Evolutionary conservation across 345 rosid species (phyloP), one percentile per base, ranked within the genome.

Genomic region (Arabis hirsuta): DNA sequence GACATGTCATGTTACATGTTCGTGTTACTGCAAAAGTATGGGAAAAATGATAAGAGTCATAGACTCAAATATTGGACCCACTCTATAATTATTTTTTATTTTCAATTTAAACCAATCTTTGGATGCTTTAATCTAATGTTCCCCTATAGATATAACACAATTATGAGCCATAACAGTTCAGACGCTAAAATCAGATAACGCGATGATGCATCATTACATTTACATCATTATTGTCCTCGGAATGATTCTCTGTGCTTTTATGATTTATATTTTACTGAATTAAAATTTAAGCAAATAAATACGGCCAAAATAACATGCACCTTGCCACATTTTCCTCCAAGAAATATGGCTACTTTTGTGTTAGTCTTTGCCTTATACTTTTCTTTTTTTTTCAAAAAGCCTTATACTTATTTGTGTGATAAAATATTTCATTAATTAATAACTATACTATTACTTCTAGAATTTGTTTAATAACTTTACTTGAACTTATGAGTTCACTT

Each of bases 241-340:
- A 52, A 74, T 74, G 57, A 61, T 68, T 67, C 63, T 44, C 67
- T 74, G 22, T 74, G 55, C 78, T 59, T 73, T 52, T 19, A 62
- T 13, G 29, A 20, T 27, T n/a, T 67, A 60, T 34, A 52, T 29
- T 67, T 67, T 39, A 24, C 3, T 8, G 36, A 32, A 32, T 32
- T 32, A 4, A 36, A 13, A 43, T 29, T 57, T 9, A 27, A 27
- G 63, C 6, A 22, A 62, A 13, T n/a, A 44, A 20, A 67, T 42
- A 60, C 43, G 46, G 12, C 24, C 41, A 42, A 44, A 74, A 54
- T 51, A 52, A 12, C 26, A 52, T 32, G 42, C 52, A 43, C 60
- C 51, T 74, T 41, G 61, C 62, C 68, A 42, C 55, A 26, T 59
- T 52, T 58, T 44, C 39, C 62, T 67, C 78, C 78, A 59, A 74